Percentiles rank a stretch among this genome's conserved stretches.
phyloP scores from a whole-genome alignment of 2,329 filamentous ascomycete species.

The Nigrograna mackinnonii region DNA sequence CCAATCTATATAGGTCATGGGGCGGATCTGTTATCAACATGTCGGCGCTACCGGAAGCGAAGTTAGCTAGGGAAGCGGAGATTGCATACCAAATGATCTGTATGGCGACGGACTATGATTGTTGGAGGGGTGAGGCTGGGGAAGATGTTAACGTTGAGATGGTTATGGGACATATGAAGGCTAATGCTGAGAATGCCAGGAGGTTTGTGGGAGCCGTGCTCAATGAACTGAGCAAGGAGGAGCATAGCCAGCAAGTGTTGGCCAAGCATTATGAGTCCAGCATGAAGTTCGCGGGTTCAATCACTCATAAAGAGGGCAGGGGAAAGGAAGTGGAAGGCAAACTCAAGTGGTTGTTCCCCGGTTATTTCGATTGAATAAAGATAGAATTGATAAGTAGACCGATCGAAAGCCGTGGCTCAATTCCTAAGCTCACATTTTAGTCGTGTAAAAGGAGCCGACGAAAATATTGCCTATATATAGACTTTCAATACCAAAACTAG shows the following conservation, averaged over 20 bases:
- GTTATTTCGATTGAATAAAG: slow-evolving; percentile 71
- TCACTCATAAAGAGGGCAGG: slow-evolving; percentile 79
- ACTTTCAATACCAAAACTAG: too few species aligned
- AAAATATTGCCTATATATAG: too few species aligned
- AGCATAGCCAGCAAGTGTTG: slow-evolving; percentile 73
- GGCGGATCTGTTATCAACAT: slow-evolving; percentile 98
- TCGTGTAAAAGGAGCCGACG: too few species aligned
- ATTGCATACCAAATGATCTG: slow-evolving; percentile 98
- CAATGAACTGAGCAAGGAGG: slow-evolving; percentile 78
- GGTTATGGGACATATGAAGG: slow-evolving; percentile 96
- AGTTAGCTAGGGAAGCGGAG: slow-evolving; percentile 94
- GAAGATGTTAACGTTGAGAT: slow-evolving; percentile 89
- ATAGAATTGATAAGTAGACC: too few species aligned
- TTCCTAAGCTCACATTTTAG: too few species aligned
- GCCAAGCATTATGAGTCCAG: slow-evolving; percentile 82
- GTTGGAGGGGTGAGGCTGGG: slow-evolving; percentile 80
- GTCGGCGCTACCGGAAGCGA: slow-evolving; percentile 92
- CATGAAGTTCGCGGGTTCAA: slow-evolving; percentile 77
- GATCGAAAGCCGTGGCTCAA: too few species aligned
- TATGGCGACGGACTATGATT: slow-evolving; percentile 99
- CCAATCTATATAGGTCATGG: slow-evolving; percentile 91
- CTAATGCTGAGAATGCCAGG: slow-evolving; percentile 86
- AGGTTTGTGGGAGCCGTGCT: slow-evolving; percentile 84
- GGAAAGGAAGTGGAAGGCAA: slow-evolving; percentile 75
- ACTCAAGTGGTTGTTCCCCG: slow-evolving; percentile 85